These are phyloP conservation scores for Aspergillus carbonarius DNA, from an alignment of 2,329 filamentous ascomycete species.

Conservation along the genomic window DNA sequence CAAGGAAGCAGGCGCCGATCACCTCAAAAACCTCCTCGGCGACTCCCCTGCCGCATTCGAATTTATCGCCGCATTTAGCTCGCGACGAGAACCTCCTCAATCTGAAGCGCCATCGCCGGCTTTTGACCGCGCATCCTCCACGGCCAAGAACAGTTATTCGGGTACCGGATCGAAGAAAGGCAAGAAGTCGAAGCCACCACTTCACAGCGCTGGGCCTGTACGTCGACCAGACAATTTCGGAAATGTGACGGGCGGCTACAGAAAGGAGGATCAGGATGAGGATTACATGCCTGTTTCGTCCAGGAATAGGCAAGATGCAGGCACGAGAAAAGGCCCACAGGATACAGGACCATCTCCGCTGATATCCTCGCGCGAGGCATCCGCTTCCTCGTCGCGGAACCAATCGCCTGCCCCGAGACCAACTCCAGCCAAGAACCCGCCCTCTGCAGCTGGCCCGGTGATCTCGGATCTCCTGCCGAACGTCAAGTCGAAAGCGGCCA, in stretches of 20 bases:
- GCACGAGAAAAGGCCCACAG: constrained; percentile 10
- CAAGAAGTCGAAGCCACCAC: constrained; percentile 58
- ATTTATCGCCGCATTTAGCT: constrained; percentile 74
- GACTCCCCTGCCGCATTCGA: constrained; percentile 74
- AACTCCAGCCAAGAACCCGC: constrained; percentile 50
- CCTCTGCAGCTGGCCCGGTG: constrained; percentile 72
- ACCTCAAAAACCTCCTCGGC: constrained; percentile 84
- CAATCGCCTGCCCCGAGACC: constrained; percentile 38
- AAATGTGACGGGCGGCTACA: constrained; percentile 68
- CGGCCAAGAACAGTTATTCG: background rate
- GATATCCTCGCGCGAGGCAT: constrained; percentile 39
- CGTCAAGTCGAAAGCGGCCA: constrained; percentile 58
- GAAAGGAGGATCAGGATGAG: constrained; percentile 67
- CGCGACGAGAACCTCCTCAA: constrained; percentile 48
- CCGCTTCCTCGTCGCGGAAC: constrained; percentile 48
- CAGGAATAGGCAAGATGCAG: constrained; percentile 34
- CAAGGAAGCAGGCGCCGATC: constrained; percentile 73
- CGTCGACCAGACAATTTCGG: constrained; percentile 65
- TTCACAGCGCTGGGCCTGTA: constrained; percentile 62
- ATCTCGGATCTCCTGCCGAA: constrained; percentile 72
- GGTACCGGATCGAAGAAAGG: constrained; percentile 35
- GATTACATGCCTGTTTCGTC: constrained; percentile 66
- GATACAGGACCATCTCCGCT: constrained; percentile 29
- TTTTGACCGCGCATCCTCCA: background rate
- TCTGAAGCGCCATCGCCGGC: constrained; percentile 30